Conservation (phyloP, 2,329 filamentous ascomycete genomes). For the Colletotrichum eleusines region DNA sequence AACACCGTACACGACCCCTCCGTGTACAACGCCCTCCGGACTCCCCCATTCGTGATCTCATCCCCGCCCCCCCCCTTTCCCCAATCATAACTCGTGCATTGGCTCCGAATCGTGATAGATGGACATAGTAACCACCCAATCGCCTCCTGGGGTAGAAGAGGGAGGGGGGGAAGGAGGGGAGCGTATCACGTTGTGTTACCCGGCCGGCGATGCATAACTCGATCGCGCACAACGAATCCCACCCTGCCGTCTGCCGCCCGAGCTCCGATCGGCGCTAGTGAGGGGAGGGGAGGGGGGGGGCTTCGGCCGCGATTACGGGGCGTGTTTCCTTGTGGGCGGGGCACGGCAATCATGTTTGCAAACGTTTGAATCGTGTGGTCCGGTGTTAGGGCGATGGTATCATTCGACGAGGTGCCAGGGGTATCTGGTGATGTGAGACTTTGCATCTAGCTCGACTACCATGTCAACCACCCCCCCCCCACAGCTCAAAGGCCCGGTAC, state of each 20-base stretch:
- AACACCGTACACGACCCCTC: no score
- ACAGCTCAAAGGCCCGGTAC: background rate
- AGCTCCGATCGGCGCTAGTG: conserved; percentile 21
- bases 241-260: conserved; percentile 20
- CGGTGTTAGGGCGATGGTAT: background rate
- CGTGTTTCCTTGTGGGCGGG: background rate
- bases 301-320: conserved; percentile 1
- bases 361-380: background rate
- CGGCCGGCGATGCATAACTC: conserved; percentile 13
- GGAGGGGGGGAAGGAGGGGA: background rate
- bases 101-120: background rate
- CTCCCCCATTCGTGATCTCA: background rate
- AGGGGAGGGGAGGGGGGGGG: background rate
- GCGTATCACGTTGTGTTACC: conserved; percentile 13
- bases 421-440: background rate
- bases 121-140: background rate
- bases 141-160: background rate
- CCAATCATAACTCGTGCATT: conserved; percentile 16
- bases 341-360: background rate
- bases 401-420: background rate
- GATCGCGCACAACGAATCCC: conserved; percentile 31
- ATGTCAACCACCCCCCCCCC: background rate
- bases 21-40: background rate
- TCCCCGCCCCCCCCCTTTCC: background rate
- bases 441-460: background rate